Percentiles rank a stretch among this genome's conserved stretches.
phyloP scores from a whole-genome alignment of 2,329 filamentous ascomycete genomes.

The Aspergillus quadricinctus region DNA sequence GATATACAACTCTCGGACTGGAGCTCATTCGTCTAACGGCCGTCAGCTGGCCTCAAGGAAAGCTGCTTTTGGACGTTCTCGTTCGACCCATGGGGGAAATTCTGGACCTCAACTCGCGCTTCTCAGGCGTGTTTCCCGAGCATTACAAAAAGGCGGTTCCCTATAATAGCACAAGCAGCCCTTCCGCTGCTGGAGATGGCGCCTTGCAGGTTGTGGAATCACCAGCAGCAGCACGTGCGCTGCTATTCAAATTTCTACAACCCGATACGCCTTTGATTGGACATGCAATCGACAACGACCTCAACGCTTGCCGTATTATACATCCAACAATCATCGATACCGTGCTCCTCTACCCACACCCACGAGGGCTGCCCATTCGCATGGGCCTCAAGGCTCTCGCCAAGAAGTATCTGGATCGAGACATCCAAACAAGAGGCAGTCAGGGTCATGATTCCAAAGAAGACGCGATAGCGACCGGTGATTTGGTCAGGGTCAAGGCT shows the following conservation, averaged over 20 bases:
- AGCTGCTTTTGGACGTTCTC: slow-evolving; percentile 73
- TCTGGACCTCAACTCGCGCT: slow-evolving; percentile 86
- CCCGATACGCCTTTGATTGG: slow-evolving; percentile 81
- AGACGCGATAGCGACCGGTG: slow-evolving; percentile 83
- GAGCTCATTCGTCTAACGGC: slow-evolving; percentile 89
- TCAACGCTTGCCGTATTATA: slow-evolving; percentile 78
- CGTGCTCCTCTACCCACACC: slow-evolving; percentile 76
- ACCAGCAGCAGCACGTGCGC: slow-evolving; percentile 66
- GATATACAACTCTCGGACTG: slow-evolving; percentile 81
- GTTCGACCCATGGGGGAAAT: slow-evolving; percentile 80
- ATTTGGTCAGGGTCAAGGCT: slow-evolving; percentile 71
- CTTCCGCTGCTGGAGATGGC: slow-evolving; percentile 18
- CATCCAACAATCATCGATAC: slow-evolving; percentile 86
- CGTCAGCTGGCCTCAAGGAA: slow-evolving; percentile 76
- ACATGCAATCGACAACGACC: slow-evolving; percentile 91
- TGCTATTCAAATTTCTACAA: slow-evolving; percentile 72
- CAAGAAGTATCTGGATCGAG: slow-evolving; percentile 62
- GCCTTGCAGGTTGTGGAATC: slow-evolving; percentile 69
- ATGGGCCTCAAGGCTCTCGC: slow-evolving; percentile 73
- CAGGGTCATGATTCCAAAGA: slow-evolving; percentile 86
- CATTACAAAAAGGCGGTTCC: slow-evolving; percentile 67
- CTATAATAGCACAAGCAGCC: slow-evolving; percentile 38
- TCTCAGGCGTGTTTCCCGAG: slow-evolving; percentile 78
- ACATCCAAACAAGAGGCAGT: slow-evolving; percentile 68
- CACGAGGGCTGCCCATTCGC: slow-evolving; percentile 69